A percentile compares a stretch with the other conserved stretches of the same genome.
phyloP scores from a whole-genome alignment of 2,329 filamentous ascomycete genomes.

The Verticillium klebahnii region DNA sequence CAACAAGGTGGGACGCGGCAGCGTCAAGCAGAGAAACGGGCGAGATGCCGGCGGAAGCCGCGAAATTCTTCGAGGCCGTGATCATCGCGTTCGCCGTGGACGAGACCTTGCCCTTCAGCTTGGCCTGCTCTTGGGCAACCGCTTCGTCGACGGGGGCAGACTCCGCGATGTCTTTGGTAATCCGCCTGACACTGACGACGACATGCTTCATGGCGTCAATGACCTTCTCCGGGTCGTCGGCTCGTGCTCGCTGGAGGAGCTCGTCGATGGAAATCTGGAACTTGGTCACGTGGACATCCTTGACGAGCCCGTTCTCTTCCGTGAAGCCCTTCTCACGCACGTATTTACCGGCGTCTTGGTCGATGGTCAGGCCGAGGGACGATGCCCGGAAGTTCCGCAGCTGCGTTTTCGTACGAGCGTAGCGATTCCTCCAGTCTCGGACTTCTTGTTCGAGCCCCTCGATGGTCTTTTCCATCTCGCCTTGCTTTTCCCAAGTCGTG shows the following conservation, averaged over 20 bases:
- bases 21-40: constrained; percentile 93
- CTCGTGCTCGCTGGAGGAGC: constrained; percentile 71
- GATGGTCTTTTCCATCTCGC: constrained; percentile 70
- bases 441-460: constrained; percentile 76
- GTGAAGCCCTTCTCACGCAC: constrained; percentile 63
- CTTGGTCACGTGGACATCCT: constrained; percentile 88
- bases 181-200: constrained; percentile 74
- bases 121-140: constrained; percentile 53
- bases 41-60: constrained; percentile 74
- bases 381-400: constrained; percentile 75
- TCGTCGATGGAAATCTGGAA: constrained; percentile 96
- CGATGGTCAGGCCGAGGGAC: constrained; percentile 66
- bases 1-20: constrained; percentile 83
- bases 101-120: constrained; percentile 79
- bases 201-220: constrained; percentile 86
- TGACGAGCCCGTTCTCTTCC: constrained; percentile 71
- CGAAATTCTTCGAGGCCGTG: constrained; percentile 90
- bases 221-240: constrained; percentile 67
- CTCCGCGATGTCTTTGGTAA: constrained; percentile 75
- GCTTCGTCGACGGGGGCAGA: constrained; percentile 49
- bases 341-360: constrained; percentile 65
- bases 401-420: constrained; percentile 84
- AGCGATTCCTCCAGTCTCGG: constrained; percentile 85
- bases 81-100: constrained; percentile 93
- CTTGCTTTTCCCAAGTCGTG: constrained; percentile 75